These are phyloP conservation scores for Gossypium thurberi DNA, from an alignment of 345 rosid species.

Conservation along the genomic window DNA sequence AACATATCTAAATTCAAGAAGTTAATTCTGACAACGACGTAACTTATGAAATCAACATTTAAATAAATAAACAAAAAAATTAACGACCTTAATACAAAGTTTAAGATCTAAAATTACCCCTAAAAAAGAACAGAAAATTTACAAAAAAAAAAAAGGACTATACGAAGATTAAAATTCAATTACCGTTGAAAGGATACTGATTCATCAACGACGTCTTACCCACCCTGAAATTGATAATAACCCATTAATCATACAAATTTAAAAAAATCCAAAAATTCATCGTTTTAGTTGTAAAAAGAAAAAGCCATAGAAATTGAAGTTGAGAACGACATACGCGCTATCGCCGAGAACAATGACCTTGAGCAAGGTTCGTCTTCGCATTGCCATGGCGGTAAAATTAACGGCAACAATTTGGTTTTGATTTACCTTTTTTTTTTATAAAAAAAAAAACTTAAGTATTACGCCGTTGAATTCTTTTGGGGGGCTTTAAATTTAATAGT, in stretches of 20 bases:
- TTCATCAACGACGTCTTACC: slow-evolving; percentile 99
- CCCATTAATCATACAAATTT: background rate
- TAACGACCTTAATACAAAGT: background rate
- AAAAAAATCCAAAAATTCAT: background rate
- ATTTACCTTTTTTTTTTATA: background rate
- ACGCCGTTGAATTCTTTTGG: background rate
- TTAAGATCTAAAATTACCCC: slow-evolving; percentile 7
- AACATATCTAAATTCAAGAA: slow-evolving; percentile 40
- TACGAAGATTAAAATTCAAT: background rate
- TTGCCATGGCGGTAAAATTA: slow-evolving; percentile 47
- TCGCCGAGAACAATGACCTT: slow-evolving; percentile 99
- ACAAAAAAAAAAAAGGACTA: background rate
- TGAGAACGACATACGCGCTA: slow-evolving; percentile 57
- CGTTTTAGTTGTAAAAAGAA: background rate
- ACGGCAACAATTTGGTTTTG: background rate
- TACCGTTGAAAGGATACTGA: slow-evolving; percentile 64
- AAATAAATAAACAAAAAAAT: background rate
- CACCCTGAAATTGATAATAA: slow-evolving; percentile 53
- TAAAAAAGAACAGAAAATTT: background rate
- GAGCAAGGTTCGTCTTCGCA: slow-evolving; percentile 89
- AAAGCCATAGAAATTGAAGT: slow-evolving; percentile 15
- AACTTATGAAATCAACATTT: background rate
- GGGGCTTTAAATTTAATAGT: background rate
- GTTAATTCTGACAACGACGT: slow-evolving; percentile 16
- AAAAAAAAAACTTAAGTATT: background rate